Evolutionary conservation across 768 basidiomycete genomes (phyloP), one percentile per base, ranked within the genome.

Genomic region (Macrolepiota albuminosa): DNA sequence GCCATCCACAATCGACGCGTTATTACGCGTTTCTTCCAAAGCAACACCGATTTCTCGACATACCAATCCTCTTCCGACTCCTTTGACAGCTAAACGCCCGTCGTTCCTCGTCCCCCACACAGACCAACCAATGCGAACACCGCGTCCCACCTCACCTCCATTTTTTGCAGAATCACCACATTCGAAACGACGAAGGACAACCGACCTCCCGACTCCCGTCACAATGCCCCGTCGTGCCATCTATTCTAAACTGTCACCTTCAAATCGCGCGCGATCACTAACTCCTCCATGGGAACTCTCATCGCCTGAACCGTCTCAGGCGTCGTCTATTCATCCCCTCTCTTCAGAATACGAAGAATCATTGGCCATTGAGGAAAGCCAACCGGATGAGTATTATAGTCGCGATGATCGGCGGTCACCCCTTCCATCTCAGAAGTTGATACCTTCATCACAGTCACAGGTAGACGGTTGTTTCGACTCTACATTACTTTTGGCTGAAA

Each of bases 371-470:
- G 18, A 33, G 34, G 54, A 58, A 45, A 33, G 51, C 2, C 52
- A 61, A 11, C 26, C 4, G 24, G 51, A 58, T 37, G 42, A 42
- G 9, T 18, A 47, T 58, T 18, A 48, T 16, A 21, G 33, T 10
- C 34, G 56, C 45, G 48, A 57, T 10, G n/a, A 37, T 46, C 58
- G 50, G 7, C 47, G 13, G 49, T 60, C 37, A 31, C 50, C 47
- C 7, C 29, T 14, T 33, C 49, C 21, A 29, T 62, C 62, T 33
- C 61, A 64, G 47, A 59, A 54, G 0, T 36, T 58, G 46, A 61
- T 76, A n/a, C 76, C 73, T 21, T 76, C 75, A 5, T 78, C 76
- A 26, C 76, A 76, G 60, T 71, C 68, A 29, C 75, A 77, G 51
- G 54, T 61, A 26, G 57, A 62, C 31, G 68, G 67, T 33, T 55